Evolutionary conservation across 1,284 basidiomycete genomes (phyloP).

Genomic region (Ganoderma multipileum): DNA sequence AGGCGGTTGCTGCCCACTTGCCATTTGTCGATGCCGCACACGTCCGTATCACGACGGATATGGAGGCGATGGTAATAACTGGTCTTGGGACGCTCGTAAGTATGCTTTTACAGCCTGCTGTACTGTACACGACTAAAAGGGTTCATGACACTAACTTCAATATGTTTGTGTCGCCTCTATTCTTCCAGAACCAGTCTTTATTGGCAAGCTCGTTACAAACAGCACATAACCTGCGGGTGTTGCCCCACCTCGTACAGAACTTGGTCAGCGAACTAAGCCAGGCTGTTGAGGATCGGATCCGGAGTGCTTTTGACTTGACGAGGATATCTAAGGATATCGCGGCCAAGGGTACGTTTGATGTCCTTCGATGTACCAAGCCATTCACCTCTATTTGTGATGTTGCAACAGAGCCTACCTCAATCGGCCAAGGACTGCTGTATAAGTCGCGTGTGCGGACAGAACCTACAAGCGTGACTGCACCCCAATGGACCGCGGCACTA

Average conservation of each 20-base stretch:
- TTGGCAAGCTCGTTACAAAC: constrained; percentile 94
- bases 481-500: constrained; percentile 82
- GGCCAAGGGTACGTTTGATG: constrained; percentile 64
- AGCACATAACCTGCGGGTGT: constrained; percentile 88
- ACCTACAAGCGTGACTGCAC: constrained; percentile 82
- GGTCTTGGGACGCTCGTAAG: constrained; percentile 79
- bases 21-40: constrained; percentile 77
- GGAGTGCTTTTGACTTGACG: constrained; percentile 84
- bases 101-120: constrained; percentile 15
- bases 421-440: constrained; percentile 60
- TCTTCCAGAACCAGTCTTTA: constrained; percentile 82
- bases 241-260: constrained; percentile 84
- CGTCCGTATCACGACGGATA: constrained; percentile 76
- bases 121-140: neutral
- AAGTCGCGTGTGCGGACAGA: constrained; percentile 85
- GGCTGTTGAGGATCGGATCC: constrained; percentile 83
- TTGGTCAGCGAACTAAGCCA: constrained; percentile 85
- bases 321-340: constrained; percentile 85
- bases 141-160: neutral
- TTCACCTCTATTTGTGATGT: neutral
- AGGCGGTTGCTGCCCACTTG: constrained; percentile 72
- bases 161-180: neutral
- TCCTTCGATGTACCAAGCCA: constrained; percentile 2
- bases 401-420: constrained; percentile 47
- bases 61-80: constrained; percentile 86